Percentiles rank a stretch among this genome's conserved stretches.
Evolutionary conservation across 2,329 filamentous ascomycete species (phyloP).

Genomic region (Pezicula radicicola): DNA sequence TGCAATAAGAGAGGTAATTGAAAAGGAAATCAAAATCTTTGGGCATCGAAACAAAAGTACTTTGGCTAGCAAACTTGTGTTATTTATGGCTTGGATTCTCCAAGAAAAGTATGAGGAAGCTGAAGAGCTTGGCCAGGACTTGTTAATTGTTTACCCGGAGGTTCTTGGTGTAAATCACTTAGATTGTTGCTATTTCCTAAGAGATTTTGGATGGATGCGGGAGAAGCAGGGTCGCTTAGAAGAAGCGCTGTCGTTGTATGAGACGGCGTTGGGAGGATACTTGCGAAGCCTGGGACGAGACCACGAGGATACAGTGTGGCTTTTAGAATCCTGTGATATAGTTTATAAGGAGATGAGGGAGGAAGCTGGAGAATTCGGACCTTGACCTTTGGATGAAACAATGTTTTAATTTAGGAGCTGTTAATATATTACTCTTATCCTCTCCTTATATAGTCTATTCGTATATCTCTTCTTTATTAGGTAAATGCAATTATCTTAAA

Average conservation of each 20-base stretch:
- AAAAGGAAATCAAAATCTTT: background rate
- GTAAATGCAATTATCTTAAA: too few species aligned
- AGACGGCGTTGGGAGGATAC: background rate
- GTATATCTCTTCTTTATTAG: too few species aligned
- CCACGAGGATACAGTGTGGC: too few species aligned
- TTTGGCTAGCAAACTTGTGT: background rate
- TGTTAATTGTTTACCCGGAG: background rate
- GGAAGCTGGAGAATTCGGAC: too few species aligned
- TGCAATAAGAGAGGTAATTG: background rate
- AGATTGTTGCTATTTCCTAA: background rate
- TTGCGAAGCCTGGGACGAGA: too few species aligned
- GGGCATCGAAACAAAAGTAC: background rate
- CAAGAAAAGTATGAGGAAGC: background rate
- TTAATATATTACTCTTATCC: too few species aligned
- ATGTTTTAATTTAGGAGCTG: too few species aligned
- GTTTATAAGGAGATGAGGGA: too few species aligned
- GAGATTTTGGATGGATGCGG: background rate
- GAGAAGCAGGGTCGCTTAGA: background rate
- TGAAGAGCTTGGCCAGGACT: background rate
- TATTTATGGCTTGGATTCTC: background rate
- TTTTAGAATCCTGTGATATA: too few species aligned
- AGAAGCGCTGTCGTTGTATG: background rate
- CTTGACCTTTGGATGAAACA: too few species aligned
- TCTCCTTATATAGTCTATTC: too few species aligned
- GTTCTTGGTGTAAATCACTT: background rate